Conservation (phyloP, 1,284 basidiomycete species). For the Malassezia sympodialis region DNA sequence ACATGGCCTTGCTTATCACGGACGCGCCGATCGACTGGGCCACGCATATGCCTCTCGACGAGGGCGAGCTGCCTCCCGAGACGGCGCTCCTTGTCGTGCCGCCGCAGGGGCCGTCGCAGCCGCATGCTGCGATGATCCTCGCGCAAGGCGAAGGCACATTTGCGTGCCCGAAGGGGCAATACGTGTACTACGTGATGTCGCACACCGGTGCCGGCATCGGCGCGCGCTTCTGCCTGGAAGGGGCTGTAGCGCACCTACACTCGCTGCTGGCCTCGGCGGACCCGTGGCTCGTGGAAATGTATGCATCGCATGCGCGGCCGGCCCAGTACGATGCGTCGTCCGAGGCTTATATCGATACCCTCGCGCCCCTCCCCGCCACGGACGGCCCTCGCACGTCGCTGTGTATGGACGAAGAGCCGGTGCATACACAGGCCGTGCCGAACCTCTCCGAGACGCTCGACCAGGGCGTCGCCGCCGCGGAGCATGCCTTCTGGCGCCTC, state of each 20-base stretch:
- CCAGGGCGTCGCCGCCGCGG: constrained; percentile 53
- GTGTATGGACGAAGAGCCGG: neutral
- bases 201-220: constrained; percentile 4
- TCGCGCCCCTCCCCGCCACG: constrained; percentile 21
- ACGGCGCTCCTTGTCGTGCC: constrained; percentile 72
- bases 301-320: constrained; percentile 5
- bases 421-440: constrained; percentile 48
- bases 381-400: constrained; percentile 34
- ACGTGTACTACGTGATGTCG: constrained; percentile 28
- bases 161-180: constrained; percentile 63
- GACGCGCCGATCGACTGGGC: constrained; percentile 21
- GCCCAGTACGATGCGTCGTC: neutral
- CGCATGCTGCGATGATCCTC: constrained; percentile 54
- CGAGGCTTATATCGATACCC: neutral
- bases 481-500: constrained; percentile 58
- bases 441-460: constrained; percentile 54
- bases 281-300: constrained; percentile 10
- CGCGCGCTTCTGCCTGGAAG: neutral
- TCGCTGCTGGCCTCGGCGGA: neutral
- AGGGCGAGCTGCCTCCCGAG: constrained; percentile 49
- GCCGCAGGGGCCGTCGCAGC: constrained; percentile 51
- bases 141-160: constrained; percentile 73
- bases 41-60: neutral
- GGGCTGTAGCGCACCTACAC: neutral
- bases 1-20: constrained; percentile 21